phyloP scores from a whole-genome alignment of 805 yeast species.

The Osmozyma mogii region DNA sequence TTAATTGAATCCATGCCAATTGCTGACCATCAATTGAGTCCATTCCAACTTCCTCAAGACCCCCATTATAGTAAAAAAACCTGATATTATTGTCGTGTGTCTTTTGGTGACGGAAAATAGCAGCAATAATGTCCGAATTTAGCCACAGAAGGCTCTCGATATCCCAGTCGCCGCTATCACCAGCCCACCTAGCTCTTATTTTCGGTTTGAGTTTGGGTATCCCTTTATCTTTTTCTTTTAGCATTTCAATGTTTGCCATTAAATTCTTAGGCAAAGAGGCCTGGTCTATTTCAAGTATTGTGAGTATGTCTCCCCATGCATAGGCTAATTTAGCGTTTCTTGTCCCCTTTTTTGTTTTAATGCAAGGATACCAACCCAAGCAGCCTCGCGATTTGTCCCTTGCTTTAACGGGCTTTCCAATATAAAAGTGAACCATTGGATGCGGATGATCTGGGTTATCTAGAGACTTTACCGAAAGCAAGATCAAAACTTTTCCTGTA shows the following conservation, averaged over 20 bases:
- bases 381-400: conserved; percentile 45
- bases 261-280: conserved; percentile 26
- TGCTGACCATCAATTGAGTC: conserved; percentile 8
- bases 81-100: conserved; percentile 2
- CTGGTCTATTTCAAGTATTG: conserved; percentile 43
- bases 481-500: conserved; percentile 40
- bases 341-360: conserved; percentile 20
- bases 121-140: conserved; percentile 19
- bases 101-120: conserved; percentile 10
- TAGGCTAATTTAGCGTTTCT: conserved; percentile 47
- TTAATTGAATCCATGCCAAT: conserved; percentile 1
- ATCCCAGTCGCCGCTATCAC: not conserved
- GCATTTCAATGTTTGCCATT: conserved; percentile 17
- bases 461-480: conserved; percentile 47
- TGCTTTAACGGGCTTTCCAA: no score
- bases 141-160: conserved; percentile 44
- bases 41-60: conserved; percentile 3
- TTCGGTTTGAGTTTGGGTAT: conserved; percentile 20
- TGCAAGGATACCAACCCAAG: conserved; percentile 57
- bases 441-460: conserved; percentile 18
- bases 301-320: conserved; percentile 57
- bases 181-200: conserved; percentile 18
- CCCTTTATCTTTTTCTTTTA: conserved; percentile 32
- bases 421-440: conserved; percentile 44
- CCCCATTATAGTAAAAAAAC: conserved; percentile 4